Base-by-base conservation (phyloP, 225 moss, liverwort and hornwort genomes). In the Asterella californica region DNA sequence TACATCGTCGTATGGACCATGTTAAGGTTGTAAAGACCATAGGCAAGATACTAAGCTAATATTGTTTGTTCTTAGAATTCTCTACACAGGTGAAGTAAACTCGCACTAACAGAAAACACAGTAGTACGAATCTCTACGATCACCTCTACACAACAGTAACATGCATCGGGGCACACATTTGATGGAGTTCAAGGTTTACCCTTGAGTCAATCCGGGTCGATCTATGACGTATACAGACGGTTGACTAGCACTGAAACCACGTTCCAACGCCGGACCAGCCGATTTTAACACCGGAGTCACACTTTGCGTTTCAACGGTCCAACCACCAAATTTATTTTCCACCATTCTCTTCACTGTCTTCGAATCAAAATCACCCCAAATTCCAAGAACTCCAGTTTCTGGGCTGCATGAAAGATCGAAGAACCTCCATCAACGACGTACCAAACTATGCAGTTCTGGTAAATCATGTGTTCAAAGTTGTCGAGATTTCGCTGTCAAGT, bases 331-430 rank as follows among this genome's bases (percentile, higher is more conserved):
- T 24, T 52, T 65, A 37, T 70, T 9, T 72, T 79, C 67, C 12
- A 85, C 70, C 49, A 85, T 25, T 46, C 70, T 76, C 55, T 79
- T 85, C 30, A 85, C 79, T 5, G 21, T 79, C 19, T 59, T 45
- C 12, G 82, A 55, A 70, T 82, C 66, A 78, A 85, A 85, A 70
- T 85, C 85, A 76, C 85, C 85, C 85, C 85, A 85, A n/a, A 85
- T 85, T 48, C 85, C 85, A 48, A 85, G 75, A 5, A 85, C 79
- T 37, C 82, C 82, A 70, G 34, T 79, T 27, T 85, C 82, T 70
- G 85, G 82, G 15, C 85, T 85, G 82, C 52, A 73, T 21, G n/a
- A n/a, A 49, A 48, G 3, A n/a, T 12, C 36, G 9, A 53, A 38
- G 47, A 53, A 15, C 6, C 30, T 81, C 74, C 61, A 36, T 75